These are phyloP conservation scores for Aspergillus texensis DNA, from an alignment of 2,329 filamentous ascomycete genomes.

Conservation along the genomic window DNA sequence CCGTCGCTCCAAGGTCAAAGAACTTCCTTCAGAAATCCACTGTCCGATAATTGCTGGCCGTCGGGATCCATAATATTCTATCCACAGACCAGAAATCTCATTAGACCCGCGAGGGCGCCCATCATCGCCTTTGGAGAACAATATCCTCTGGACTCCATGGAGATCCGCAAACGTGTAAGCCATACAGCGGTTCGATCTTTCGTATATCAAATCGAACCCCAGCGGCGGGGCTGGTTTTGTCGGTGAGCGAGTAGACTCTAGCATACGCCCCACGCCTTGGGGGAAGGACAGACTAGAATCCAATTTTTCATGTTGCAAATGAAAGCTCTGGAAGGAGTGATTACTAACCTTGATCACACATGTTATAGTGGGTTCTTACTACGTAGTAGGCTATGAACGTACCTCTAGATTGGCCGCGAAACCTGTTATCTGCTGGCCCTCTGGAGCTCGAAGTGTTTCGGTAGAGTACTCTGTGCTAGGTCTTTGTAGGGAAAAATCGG, in stretches of 20 bases:
- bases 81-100: constrained; percentile 14
- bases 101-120: constrained; percentile 1
- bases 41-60: constrained; percentile 7
- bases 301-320: too few relatives aligned
- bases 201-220: background rate
- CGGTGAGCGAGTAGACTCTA: background rate
- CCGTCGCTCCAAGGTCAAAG: background rate
- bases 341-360: too few relatives aligned
- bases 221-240: background rate
- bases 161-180: constrained; percentile 8
- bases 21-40: constrained; percentile 5
- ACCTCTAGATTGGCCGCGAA: too few relatives aligned
- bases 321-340: too few relatives aligned
- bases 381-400: too few relatives aligned
- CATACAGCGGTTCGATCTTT: constrained; percentile 2
- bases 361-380: too few relatives aligned
- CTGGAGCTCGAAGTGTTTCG: too few relatives aligned
- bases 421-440: too few relatives aligned
- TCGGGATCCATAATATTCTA: constrained; percentile 7
- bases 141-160: constrained; percentile 1
- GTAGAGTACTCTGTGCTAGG: too few relatives aligned
- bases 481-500: too few relatives aligned
- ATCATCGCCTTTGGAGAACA: constrained; percentile 1
- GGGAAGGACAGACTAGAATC: too few relatives aligned
- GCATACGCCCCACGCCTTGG: too few relatives aligned